Evolutionary conservation across 192 early-diverging fungal genomes (phyloP).

Genomic region (Backusella sp.): DNA sequence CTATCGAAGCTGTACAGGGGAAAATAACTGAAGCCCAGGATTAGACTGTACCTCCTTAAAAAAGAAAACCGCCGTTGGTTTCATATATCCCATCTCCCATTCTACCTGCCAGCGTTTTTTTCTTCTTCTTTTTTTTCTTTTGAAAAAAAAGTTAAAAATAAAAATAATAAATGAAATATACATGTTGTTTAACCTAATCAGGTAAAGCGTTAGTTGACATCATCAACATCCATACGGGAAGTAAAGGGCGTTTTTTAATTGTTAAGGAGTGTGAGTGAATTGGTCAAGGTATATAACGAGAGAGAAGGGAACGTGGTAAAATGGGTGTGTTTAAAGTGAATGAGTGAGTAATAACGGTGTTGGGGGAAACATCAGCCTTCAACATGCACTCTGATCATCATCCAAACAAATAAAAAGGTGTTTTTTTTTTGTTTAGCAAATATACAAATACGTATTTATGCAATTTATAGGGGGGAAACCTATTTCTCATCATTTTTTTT

Average conservation of each 20-base stretch:
- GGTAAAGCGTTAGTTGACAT: not conserved
- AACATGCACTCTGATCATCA: not conserved
- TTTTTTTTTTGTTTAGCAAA: not conserved
- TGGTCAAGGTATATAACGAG: not conserved
- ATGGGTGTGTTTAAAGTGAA: not conserved
- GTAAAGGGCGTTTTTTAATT: not conserved
- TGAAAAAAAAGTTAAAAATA: not conserved
- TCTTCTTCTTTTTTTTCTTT: not conserved
- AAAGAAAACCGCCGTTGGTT: not conserved
- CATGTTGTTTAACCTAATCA: not conserved
- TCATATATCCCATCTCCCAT: not conserved
- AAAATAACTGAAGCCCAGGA: not conserved
- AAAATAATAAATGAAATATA: not conserved
- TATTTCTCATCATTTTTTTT: not conserved
- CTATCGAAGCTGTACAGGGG: not conserved
- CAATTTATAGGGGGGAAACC: not conserved
- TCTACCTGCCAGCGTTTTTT: not conserved
- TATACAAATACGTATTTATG: not conserved
- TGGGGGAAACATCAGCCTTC: not conserved
- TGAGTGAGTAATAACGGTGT: not conserved
- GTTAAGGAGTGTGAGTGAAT: not conserved
- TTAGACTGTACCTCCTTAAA: not conserved
- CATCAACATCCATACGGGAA: not conserved
- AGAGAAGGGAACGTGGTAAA: not conserved
- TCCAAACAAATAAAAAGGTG: not conserved